Percentiles rank a stretch among this genome's conserved stretches.
phyloP scores from a whole-genome alignment of 176 grass and related monocot genomes.

The Puccinellia tenuiflora region DNA sequence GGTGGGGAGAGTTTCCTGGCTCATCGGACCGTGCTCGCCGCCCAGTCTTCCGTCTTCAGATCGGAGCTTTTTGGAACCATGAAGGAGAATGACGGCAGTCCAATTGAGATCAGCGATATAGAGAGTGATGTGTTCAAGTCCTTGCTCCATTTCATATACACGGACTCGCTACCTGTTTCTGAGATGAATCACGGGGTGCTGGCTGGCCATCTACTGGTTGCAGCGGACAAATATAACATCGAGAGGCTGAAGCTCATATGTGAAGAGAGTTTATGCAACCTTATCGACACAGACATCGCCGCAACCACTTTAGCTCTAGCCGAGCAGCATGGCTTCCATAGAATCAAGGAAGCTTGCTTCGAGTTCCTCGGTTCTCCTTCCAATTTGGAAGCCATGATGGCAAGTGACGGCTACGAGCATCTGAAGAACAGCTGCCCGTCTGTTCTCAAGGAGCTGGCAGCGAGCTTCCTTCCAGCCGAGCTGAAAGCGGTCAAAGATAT shows the following conservation, averaged over 20 bases:
- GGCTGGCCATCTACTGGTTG: not conserved
- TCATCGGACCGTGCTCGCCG: not conserved
- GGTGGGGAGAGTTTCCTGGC: not conserved
- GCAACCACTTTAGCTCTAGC: not conserved
- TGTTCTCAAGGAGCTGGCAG: not conserved
- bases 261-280: not conserved
- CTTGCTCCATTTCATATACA: not conserved
- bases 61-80: not conserved
- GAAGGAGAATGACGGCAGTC: not conserved
- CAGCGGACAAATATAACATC: not conserved
- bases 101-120: not conserved
- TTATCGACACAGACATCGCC: not conserved
- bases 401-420: not conserved
- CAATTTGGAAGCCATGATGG: not conserved
- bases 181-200: not conserved
- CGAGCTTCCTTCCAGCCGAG: not conserved
- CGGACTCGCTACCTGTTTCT: not conserved
- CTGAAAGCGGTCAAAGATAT: not conserved
- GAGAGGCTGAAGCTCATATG: not conserved
- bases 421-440: not conserved
- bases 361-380: not conserved
- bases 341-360: not conserved
- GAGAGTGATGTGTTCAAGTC: not conserved
- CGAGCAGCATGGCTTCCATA: not conserved
- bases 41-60: not conserved